Evolutionary conservation across 768 basidiomycete species (phyloP), one percentile per base, ranked within the genome.

Genomic region (Coprinopsis marcescibilis): DNA sequence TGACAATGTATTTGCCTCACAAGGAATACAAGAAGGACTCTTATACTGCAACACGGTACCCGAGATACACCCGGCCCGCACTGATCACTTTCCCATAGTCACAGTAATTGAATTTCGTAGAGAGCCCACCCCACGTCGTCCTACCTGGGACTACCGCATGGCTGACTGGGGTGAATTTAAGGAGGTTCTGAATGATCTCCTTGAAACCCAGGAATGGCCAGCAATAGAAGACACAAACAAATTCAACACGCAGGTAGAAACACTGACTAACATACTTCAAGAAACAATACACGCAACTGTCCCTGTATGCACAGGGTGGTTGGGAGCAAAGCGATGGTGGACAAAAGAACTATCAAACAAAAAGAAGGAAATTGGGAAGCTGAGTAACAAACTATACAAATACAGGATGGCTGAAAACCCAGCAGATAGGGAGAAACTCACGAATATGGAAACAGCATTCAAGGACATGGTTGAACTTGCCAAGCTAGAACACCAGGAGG

Each of bases 71-170:
- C 66, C 63, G 0, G 29, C 55, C 0, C 40, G 45, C 0, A 65
- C 70, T 0, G 73, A 77, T 57, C 73, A 78, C 55, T 61, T 65
- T 43, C 72, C 68, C 0, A 69, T 78, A 8, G 21, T 51, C 10
- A 66, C 55, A 0, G 37, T 49, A 0, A 13, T 75, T 0, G 57
- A 69, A 19, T 70, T 2, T 23, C 45, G 0, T 27, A 46, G 0
- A 17, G 8, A 14, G 20, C 29, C 1, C 29, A 21, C 7, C 1
- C 2, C 17, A 42, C 1, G 17, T 32, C 1, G 23, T n/a, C 45
- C 51, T 1, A 6, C 27, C 1, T 14, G 15, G 11, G 60, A 60
- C 48, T 60, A 51, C 45, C 12, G 48, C 2, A 45, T 30, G 15
- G 45, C 50, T 2, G 50, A 60, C 41, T 60, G 60, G 58, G 38